phyloP scores from a whole-genome alignment of 2,329 filamentous ascomycete species.

The Trichoderma sp. region DNA sequence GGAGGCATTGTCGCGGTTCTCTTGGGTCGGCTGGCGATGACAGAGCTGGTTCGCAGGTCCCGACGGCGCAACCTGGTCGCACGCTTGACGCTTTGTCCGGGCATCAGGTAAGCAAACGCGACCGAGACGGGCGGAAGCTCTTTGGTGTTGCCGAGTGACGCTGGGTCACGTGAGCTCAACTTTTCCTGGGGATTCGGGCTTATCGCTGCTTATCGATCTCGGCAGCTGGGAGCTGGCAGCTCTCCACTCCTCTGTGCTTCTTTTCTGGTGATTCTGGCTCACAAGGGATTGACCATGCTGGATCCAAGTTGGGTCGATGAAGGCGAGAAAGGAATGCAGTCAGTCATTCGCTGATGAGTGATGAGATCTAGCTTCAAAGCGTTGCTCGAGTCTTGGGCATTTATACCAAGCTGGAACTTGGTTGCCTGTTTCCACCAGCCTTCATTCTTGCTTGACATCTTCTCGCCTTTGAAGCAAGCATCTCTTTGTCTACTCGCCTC shows the following conservation, averaged over 20 bases:
- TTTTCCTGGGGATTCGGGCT: not conserved
- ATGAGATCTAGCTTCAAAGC: not conserved
- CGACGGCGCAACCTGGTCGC: constrained; percentile 26
- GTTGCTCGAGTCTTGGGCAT: not conserved
- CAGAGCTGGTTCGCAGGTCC: constrained; percentile 1
- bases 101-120: constrained; percentile 26
- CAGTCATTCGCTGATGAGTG: too few species aligned
- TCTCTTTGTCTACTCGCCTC: not conserved
- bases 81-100: constrained; percentile 14
- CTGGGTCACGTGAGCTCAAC: constrained; percentile 6
- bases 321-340: too few species aligned
- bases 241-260: not conserved
- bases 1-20: constrained; percentile 26
- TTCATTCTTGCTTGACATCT: not conserved
- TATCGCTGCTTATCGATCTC: not conserved
- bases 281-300: not conserved
- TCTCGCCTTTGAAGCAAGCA: not conserved
- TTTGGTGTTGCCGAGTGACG: constrained; percentile 22
- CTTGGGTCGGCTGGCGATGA: not conserved
- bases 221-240: not conserved
- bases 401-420: not conserved
- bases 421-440: not conserved
- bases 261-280: not conserved
- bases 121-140: not conserved
- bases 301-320: too few species aligned